Base-by-base conservation (phyloP, 352 stramenopile genomes). In the Phytophthora hybrid region DNA sequence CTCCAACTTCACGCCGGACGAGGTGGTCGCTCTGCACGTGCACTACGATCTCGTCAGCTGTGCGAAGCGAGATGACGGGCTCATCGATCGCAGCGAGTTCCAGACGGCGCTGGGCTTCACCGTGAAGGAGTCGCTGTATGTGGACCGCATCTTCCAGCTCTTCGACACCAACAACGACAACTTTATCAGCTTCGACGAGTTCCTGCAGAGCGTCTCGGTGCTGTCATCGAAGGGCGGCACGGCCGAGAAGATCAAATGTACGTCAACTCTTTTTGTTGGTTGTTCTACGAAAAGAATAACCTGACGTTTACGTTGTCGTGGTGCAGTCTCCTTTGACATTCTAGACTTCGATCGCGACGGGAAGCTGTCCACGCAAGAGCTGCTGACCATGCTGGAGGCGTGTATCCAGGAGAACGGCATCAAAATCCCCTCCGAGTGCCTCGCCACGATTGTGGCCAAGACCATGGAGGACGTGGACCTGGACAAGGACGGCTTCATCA, bases 181-280 rank as follows among this genome's bases (percentile, higher is more conserved):
- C 76, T 93, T 82, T 69, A 93, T 94, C 73, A 91, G 82, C 69
- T 96, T 95, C 61, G 58, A 66, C 69, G 87, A 96, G 81, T 94
- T 94, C 58, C 66, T 94, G 18, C 79, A 92, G 70, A 92, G 82
- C 39, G 83, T 95, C 6, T 90, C 82, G 8, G 77, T 92, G 51
- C 71, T 93, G 37, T 93, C 88, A 31, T 92, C 82, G 58, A 93
- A 93, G 61, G 82, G 84, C 14, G 78, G 79, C 6, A 78, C 76
- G 3, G 76, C 85, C 5, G 88, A 95, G 67, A 95, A 93, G 71
- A 84, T 93, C 32, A 80, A 80, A 62, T 93, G 88, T 95, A 66
- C 49, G 82, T 85, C 6, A 8, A 13, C 4, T 26, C 23, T 26
- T 26, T 26, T 26, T 26, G 23, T 26, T 26, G 23, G 23, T 26